Evolutionary conservation across 2,329 filamentous ascomycete genomes (phyloP), one percentile per base, ranked within the genome.

Genomic region (Xylariaceae sp.): DNA sequence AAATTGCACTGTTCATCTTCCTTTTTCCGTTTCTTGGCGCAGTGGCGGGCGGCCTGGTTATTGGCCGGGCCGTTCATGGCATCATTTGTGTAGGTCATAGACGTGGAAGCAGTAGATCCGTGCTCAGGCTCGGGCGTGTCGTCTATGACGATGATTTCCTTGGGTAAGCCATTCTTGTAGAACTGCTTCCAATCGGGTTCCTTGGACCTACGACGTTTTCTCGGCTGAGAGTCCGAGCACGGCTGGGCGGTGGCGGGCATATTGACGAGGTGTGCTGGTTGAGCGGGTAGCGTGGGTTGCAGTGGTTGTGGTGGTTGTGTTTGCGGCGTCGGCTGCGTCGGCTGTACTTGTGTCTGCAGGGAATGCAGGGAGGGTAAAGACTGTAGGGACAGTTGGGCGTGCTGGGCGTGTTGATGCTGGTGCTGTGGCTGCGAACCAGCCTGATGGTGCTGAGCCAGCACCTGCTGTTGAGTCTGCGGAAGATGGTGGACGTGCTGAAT

Each of bases 141-240:
- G 65, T 88, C 85, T 69, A 94, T 94, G 68, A 93, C 86, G 70
- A 94, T 93, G 71, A 94, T 86, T 76, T 94, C 90, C 72, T 90
- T 88, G 23, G 90, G 90, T 30, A 92, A 77, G 3, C 90, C 90
- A 73, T 93, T 92, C 72, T 88, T 88, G 74, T 92, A 93, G 71
- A 92, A 94, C 64, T 82, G 84, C 59, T 83, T 80, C 90, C 90
- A 94, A 74, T 94, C 87, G 53, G 89, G 88, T 66, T 85, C 80
- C 72, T 81, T 82, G 63, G 80, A 84, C 61, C 82, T 81, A 65
- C 82, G 78, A 65, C 81, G 78, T 71, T 85, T 85, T 65, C 79
- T 72, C 50, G 72, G 68, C 51, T 74, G 72, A 34, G 72, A 66
- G 55, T 71, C 68, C 63, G 61, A 47, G 47, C 65, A 65, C 4